Percentiles rank a stretch among this genome's conserved stretches.
Conservation (phyloP, 2,329 filamentous ascomycete genomes). For the Trichoderma sp. region DNA sequence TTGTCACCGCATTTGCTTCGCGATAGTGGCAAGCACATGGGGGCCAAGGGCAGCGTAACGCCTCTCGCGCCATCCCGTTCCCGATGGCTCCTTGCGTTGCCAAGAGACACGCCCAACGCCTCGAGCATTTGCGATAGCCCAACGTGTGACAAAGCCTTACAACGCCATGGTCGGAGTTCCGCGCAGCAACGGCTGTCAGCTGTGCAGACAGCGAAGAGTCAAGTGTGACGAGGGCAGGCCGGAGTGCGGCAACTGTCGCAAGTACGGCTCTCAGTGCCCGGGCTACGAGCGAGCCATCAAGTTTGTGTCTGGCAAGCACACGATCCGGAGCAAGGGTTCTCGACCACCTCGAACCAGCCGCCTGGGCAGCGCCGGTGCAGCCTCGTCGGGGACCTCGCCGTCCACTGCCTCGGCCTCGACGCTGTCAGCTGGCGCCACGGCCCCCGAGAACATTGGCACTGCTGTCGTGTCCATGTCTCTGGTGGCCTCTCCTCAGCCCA, state of each 20-base stretch:
- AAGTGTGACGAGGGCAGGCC: conserved; percentile 47
- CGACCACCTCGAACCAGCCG: not conserved
- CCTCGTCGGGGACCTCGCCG: conserved; percentile 25
- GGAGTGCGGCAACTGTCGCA: conserved; percentile 39
- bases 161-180: conserved; percentile 38
- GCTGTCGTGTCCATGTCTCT: conserved; percentile 19
- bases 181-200: conserved; percentile 37
- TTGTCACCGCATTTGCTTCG: not conserved
- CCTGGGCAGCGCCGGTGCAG: conserved; percentile 16
- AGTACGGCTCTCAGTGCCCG: conserved; percentile 38
- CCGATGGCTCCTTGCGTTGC: conserved; percentile 6
- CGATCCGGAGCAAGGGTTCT: conserved; percentile 32
- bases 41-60: not conserved
- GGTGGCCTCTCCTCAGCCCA: conserved; percentile 20
- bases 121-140: not conserved
- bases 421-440: not conserved
- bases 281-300: conserved; percentile 40
- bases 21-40: not conserved
- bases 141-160: not conserved
- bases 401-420: conserved; percentile 18
- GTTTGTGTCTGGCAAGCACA: conserved; percentile 41
- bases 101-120: conserved; percentile 3
- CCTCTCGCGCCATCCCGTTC: not conserved
- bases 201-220: conserved; percentile 41
- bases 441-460: not conserved